Evolutionary conservation across 2,329 filamentous ascomycete species (phyloP).

Genomic region (Geosmithia flava): DNA sequence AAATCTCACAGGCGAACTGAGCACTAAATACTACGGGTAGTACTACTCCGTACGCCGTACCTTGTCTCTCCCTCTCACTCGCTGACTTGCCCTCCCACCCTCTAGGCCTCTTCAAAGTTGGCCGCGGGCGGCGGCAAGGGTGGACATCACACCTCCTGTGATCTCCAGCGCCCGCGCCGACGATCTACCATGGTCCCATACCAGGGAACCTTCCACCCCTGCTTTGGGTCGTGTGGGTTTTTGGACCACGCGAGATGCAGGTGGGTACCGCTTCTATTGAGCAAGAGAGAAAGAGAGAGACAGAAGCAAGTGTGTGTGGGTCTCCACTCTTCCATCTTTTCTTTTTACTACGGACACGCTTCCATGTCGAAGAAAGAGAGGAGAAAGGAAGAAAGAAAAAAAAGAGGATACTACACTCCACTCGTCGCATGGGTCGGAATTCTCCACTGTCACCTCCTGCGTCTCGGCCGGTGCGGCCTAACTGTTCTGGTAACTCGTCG

Average conservation of each 20-base stretch:
- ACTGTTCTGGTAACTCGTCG: not conserved
- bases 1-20: not conserved
- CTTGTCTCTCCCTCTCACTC: not conserved
- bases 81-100: not conserved
- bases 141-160: constrained; percentile 2
- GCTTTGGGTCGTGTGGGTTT: constrained; percentile 1
- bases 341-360: not conserved
- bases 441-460: not conserved
- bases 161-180: constrained; percentile 4
- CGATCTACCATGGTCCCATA: constrained; percentile 2
- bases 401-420: not conserved
- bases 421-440: not conserved
- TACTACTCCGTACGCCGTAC: too few species aligned
- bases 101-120: not conserved
- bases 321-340: not conserved
- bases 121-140: not conserved
- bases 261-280: not conserved
- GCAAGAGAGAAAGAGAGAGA: too few species aligned
- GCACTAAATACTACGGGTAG: too few species aligned
- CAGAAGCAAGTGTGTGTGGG: too few species aligned
- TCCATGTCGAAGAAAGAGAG: not conserved
- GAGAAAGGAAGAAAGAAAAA: too few species aligned
- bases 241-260: constrained; percentile 5
- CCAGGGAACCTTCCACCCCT: not conserved
- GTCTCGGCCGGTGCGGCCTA: not conserved